Evolutionary conservation across 2,329 filamentous ascomycete genomes (phyloP).

Genomic region (Paraphaeosphaeria sporulosa): DNA sequence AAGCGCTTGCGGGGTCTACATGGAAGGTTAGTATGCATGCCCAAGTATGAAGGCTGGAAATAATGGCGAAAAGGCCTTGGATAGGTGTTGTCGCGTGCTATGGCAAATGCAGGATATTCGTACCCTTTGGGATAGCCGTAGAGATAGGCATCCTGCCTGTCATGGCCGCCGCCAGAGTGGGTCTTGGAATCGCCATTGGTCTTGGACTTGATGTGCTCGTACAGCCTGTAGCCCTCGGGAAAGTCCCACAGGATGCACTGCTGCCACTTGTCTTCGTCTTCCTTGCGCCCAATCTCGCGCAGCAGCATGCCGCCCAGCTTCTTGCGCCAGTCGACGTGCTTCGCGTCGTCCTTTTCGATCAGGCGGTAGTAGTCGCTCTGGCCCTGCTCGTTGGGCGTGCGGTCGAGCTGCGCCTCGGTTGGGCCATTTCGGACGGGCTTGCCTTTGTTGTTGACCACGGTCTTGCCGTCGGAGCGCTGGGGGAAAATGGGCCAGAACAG

Average conservation of each 20-base stretch:
- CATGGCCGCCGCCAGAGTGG: constrained; percentile 59
- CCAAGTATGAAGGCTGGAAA: not conserved
- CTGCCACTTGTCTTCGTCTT: constrained; percentile 46
- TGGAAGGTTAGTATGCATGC: not conserved
- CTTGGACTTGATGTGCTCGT: constrained; percentile 65
- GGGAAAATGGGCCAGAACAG: constrained; percentile 58
- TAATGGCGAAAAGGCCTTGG: not conserved
- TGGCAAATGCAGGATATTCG: not conserved
- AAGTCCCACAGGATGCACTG: constrained; percentile 61
- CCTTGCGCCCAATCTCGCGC: constrained; percentile 54
- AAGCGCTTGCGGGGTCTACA: constrained; percentile 60
- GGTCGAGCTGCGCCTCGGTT: constrained; percentile 60
- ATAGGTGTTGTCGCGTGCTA: too few relatives aligned
- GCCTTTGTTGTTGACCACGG: constrained; percentile 57
- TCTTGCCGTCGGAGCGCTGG: constrained; percentile 58
- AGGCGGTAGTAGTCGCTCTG: constrained; percentile 63
- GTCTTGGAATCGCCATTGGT: constrained; percentile 57
- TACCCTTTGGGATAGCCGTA: constrained; percentile 65
- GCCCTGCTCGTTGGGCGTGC: constrained; percentile 61
- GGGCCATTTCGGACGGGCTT: constrained; percentile 62
- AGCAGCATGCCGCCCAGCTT: constrained; percentile 67
- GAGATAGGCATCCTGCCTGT: constrained; percentile 66
- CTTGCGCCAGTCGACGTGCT: constrained; percentile 65
- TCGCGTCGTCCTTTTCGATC: constrained; percentile 59
- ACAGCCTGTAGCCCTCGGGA: constrained; percentile 65